phyloP scores from a whole-genome alignment of 2,329 filamentous ascomycete genomes.

The Xylaria sp. region DNA sequence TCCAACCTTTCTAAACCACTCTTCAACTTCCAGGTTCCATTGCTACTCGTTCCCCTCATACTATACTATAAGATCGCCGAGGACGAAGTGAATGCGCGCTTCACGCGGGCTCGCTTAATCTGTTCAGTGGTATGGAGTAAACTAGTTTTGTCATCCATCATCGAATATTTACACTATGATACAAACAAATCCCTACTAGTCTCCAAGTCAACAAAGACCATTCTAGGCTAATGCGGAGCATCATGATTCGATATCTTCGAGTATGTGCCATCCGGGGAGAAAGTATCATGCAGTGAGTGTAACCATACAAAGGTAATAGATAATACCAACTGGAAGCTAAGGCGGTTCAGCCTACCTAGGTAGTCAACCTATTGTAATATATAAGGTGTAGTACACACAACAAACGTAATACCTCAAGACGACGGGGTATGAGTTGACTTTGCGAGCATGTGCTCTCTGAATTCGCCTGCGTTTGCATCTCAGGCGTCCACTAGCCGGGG shows the following conservation, averaged over 20 bases:
- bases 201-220: not conserved
- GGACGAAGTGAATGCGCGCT: conserved; percentile 18
- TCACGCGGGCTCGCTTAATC: conserved; percentile 22
- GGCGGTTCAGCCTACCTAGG: not conserved
- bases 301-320: not conserved
- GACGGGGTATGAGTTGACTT: not conserved
- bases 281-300: not conserved
- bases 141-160: not conserved
- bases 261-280: not conserved
- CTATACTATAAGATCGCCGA: conserved; percentile 7
- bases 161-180: not conserved
- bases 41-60: not conserved
- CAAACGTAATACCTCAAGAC: not conserved
- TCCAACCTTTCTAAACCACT: not conserved
- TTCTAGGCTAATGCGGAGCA: not conserved
- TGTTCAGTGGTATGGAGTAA: not conserved
- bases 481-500: conserved; percentile 23
- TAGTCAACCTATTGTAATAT: not conserved
- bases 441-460: conserved; percentile 20
- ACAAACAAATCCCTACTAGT: not conserved
- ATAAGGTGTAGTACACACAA: not conserved
- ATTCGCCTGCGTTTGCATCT: conserved; percentile 28
- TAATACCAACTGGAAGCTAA: not conserved
- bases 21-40: not conserved
- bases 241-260: conserved; percentile 1